Conservation (phyloP, 2,329 filamentous ascomycete genomes). For the Colletotrichum sp. region DNA sequence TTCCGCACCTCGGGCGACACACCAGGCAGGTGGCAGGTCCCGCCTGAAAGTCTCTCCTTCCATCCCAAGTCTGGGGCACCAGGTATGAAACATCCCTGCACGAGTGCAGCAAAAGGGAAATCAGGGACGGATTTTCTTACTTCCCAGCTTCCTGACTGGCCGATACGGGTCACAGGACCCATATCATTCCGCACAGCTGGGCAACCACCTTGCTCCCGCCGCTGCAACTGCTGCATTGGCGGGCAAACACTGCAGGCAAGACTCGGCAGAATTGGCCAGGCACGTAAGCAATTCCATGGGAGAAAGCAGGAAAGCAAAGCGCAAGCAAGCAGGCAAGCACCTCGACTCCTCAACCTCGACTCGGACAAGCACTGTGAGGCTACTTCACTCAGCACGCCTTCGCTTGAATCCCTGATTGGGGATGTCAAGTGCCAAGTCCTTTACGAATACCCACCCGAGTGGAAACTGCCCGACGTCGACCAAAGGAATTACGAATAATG, state of each 20-base stretch:
- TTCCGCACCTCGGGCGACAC: not conserved
- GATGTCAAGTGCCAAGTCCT: not conserved
- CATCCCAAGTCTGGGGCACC: not conserved
- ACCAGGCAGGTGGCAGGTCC: not conserved
- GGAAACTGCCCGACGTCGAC: slow-evolving; percentile 16
- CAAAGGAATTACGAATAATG: slow-evolving; percentile 17
- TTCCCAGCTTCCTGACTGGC: slow-evolving; percentile 9
- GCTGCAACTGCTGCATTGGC: not conserved
- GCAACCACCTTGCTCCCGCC: not conserved
- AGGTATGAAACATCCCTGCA: not conserved
- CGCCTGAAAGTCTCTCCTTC: not conserved
- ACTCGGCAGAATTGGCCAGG: not conserved
- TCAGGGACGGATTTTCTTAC: slow-evolving; percentile 15
- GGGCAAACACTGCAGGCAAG: not conserved
- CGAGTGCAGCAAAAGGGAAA: not conserved
- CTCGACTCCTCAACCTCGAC: not conserved
- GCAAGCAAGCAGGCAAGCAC: not conserved
- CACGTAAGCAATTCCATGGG: not conserved
- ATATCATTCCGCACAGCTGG: not conserved
- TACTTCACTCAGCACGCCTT: not conserved
- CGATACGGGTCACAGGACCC: not conserved
- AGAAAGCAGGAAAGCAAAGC: not conserved
- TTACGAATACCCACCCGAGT: not conserved
- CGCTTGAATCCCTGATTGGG: not conserved
- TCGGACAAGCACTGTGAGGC: not conserved